A percentile compares a stretch with the other conserved stretches of the same genome.
Conservation (phyloP, 169 alveolate species). For the Eimeria falciformis region DNA sequence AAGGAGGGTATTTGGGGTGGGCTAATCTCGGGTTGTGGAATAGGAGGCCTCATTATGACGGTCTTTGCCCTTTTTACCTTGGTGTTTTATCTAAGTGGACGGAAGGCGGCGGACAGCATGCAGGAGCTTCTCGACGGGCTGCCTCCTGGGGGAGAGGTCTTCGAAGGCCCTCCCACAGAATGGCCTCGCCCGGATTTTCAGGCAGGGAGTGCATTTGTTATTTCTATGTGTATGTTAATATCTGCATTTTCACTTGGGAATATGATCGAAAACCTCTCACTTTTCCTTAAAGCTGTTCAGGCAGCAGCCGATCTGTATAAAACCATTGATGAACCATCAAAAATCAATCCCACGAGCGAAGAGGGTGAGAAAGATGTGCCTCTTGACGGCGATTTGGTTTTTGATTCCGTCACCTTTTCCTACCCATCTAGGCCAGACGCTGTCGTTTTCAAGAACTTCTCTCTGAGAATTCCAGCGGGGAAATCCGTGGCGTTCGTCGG, state of each 20-base stretch:
- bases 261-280: neutral
- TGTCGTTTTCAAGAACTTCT: conserved; percentile 8
- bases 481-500: conserved; percentile 57
- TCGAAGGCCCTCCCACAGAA: neutral
- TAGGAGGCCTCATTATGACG: conserved; percentile 24
- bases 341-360: neutral
- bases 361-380: conserved; percentile 15
- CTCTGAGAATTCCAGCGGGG: conserved; percentile 46
- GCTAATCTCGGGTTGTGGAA: neutral
- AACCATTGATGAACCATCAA: neutral
- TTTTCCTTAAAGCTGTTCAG: neutral
- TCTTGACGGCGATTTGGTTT: conserved; percentile 40
- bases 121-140: neutral
- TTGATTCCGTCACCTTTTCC: conserved; percentile 35
- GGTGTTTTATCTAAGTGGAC: neutral
- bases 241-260: neutral
- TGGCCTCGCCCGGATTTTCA: neutral
- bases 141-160: neutral
- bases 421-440: conserved; percentile 48
- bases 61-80: conserved; percentile 29
- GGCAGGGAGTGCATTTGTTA: neutral
- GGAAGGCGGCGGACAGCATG: neutral
- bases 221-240: neutral
- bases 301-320: neutral
- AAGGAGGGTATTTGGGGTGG: conserved; percentile 30